These are phyloP conservation scores for Arabidopsis lyrata DNA, from an alignment of 441 rosid genomes.

Conservation along the genomic window DNA sequence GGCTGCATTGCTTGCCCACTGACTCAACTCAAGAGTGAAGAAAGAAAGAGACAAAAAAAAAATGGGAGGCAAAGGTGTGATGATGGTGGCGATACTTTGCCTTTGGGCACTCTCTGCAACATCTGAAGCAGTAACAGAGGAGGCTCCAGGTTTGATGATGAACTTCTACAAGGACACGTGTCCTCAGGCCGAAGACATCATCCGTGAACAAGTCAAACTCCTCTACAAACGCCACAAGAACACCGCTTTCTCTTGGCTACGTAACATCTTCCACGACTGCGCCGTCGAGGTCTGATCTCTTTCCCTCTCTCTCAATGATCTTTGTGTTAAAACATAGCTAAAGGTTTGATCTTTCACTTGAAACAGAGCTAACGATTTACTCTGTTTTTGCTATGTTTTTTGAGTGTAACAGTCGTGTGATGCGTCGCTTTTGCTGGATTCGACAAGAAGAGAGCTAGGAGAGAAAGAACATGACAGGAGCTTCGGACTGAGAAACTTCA, in stretches of 20 bases:
- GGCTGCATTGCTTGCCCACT: conserved; percentile 41
- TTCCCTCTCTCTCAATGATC: conserved; percentile 1
- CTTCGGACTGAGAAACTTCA: conserved; percentile 93
- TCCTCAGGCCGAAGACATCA: conserved; percentile 93
- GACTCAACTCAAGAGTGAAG: conserved; percentile 38
- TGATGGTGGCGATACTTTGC: conserved; percentile 62
- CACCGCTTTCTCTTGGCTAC: conserved; percentile 98
- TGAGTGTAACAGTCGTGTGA: conserved; percentile 74
- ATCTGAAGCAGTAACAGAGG: conserved; percentile 58
- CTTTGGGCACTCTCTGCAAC: conserved; percentile 59
- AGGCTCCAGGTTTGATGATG: conserved; percentile 73
- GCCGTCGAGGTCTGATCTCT: conserved; percentile 70
- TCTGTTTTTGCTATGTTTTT: conserved; percentile 2
- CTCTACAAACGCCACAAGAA: conserved; percentile 99
- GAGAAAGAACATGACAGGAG: conserved; percentile 98
- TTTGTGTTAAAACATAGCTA: background rate
- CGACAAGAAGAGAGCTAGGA: conserved; percentile 89
- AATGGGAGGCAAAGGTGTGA: conserved; percentile 63
- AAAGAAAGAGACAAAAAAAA: conserved; percentile 7
- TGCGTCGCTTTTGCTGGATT: conserved; percentile 95
- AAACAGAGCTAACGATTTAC: background rate
- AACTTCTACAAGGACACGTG: conserved; percentile 87
- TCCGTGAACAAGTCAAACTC: conserved; percentile 87
- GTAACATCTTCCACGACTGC: conserved; percentile 99
- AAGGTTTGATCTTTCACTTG: background rate